phyloP scores from a whole-genome alignment of 495 filamentous ascomycete genomes.

The Tuber melanosporum region DNA sequence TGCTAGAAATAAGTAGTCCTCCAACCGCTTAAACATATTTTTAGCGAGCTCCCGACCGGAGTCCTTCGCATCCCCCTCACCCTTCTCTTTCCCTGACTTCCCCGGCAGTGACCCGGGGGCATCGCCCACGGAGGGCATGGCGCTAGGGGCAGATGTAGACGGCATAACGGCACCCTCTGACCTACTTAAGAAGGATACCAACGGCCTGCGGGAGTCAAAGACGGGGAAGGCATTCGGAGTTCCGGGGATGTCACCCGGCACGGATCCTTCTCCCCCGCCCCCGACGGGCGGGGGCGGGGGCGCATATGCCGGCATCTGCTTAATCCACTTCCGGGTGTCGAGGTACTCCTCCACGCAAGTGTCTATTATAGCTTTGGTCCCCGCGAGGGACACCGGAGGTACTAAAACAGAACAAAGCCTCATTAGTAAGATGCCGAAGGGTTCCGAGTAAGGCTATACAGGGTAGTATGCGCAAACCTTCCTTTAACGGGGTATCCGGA shows the following conservation, averaged over 20 bases:
- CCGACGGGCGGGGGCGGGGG: slow-evolving; percentile 28
- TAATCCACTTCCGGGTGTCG: slow-evolving; percentile 22
- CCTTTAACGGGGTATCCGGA: slow-evolving; percentile 1
- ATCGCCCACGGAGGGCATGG: not conserved
- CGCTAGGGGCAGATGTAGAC: not conserved
- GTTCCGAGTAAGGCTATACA: not conserved
- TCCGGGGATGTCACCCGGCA: not conserved
- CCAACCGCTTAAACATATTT: slow-evolving; percentile 61
- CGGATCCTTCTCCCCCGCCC: not conserved
- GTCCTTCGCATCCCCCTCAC: not conserved
- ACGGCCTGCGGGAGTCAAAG: not conserved
- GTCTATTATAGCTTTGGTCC: slow-evolving; percentile 30
- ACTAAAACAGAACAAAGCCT: not conserved
- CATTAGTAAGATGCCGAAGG: not conserved
- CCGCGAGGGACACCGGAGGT: slow-evolving; percentile 24
- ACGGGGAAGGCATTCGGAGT: not conserved
- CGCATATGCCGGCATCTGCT: slow-evolving; percentile 29
- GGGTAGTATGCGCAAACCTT: not conserved
- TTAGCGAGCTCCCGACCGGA: slow-evolving; percentile 16
- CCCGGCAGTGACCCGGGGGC: not conserved
- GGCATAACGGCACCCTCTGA: not conserved
- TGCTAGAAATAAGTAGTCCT: slow-evolving; percentile 64
- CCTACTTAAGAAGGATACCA: not conserved
- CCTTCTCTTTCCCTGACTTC: not conserved
- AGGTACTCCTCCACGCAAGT: slow-evolving; percentile 26